phyloP scores from a whole-genome alignment of 331 rosid species.

The Malus hybrid region DNA sequence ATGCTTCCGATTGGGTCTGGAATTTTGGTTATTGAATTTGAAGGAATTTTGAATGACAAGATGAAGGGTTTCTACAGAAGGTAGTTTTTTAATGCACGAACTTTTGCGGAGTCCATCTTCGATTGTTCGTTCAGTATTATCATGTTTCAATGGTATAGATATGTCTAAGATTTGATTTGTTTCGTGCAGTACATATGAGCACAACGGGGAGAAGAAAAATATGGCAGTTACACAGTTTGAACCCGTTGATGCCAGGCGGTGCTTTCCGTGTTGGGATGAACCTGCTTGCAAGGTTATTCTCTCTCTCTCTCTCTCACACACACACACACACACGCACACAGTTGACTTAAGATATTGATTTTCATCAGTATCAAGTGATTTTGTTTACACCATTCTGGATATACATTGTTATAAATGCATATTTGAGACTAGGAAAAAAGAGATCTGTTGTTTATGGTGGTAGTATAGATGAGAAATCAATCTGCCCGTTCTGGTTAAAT shows the following conservation, averaged over 20 bases:
- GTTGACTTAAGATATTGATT: neutral
- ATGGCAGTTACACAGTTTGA: constrained; percentile 97
- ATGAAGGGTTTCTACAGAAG: constrained; percentile 91
- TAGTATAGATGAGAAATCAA: neutral
- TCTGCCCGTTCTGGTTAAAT: constrained; percentile 9
- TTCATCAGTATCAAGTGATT: neutral
- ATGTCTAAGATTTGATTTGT: neutral
- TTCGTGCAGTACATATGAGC: constrained; percentile 52
- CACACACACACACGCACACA: too few relatives aligned
- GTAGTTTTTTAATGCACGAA: constrained; percentile 9
- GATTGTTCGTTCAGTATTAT: neutral
- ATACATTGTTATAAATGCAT: neutral
- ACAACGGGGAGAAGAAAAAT: constrained; percentile 74
- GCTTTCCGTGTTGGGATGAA: constrained; percentile 99
- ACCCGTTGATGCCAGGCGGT: constrained; percentile 90
- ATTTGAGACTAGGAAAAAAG: neutral
- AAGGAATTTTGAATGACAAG: constrained; percentile 73
- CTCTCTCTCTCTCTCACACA: neutral
- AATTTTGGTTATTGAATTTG: constrained; percentile 48
- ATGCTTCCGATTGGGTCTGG: constrained; percentile 54
- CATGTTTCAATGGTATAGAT: neutral
- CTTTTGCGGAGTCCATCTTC: neutral
- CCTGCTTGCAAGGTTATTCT: constrained; percentile 79
- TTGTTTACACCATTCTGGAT: neutral
- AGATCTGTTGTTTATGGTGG: neutral